phyloP scores from a whole-genome alignment of 2,329 filamentous ascomycete species.

The Myrmaecium sp. region DNA sequence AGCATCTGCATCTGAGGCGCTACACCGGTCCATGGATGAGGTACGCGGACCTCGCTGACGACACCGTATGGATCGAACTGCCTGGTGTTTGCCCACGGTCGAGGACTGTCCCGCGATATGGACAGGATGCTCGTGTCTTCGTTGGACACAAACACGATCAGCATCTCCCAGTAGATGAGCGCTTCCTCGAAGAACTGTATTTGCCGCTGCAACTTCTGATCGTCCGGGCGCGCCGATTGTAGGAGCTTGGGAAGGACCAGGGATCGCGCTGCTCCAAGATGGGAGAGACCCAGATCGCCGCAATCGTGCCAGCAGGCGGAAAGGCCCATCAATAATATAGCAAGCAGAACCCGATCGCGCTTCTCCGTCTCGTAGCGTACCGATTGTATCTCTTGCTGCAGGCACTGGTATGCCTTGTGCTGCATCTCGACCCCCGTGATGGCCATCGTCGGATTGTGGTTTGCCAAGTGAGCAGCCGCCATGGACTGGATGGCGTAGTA shows the following conservation, averaged over 20 bases:
- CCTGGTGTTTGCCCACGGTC: conserved; percentile 1
- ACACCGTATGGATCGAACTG: conserved; percentile 7
- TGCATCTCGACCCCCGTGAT: conserved; percentile 34
- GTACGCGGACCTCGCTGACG: conserved; percentile 21
- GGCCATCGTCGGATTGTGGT: conserved; percentile 38
- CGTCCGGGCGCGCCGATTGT: conserved; percentile 10
- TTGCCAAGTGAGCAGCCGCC: conserved; percentile 43
- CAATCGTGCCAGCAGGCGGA: conserved; percentile 44
- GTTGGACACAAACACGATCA: conserved; percentile 36
- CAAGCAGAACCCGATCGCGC: conserved; percentile 37
- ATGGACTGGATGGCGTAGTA: conserved; percentile 47
- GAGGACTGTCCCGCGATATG: conserved; percentile 6
- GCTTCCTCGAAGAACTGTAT: conserved; percentile 38
- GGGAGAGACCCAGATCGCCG: conserved; percentile 35
- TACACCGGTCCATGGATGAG: conserved; percentile 34
- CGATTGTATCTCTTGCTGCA: conserved; percentile 31
- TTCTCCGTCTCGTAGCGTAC: conserved; percentile 22
- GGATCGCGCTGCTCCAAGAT: conserved; percentile 30
- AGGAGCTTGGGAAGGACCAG: conserved; percentile 28
- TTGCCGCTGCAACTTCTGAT: conserved; percentile 16
- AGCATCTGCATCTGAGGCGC: conserved; percentile 27
- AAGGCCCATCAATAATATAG: conserved; percentile 40
- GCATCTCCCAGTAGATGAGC: conserved; percentile 42
- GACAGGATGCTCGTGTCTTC: conserved; percentile 19
- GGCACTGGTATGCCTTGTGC: conserved; percentile 33